Conservation (phyloP, 495 filamentous ascomycete genomes). For the Daldinia decipiens region DNA sequence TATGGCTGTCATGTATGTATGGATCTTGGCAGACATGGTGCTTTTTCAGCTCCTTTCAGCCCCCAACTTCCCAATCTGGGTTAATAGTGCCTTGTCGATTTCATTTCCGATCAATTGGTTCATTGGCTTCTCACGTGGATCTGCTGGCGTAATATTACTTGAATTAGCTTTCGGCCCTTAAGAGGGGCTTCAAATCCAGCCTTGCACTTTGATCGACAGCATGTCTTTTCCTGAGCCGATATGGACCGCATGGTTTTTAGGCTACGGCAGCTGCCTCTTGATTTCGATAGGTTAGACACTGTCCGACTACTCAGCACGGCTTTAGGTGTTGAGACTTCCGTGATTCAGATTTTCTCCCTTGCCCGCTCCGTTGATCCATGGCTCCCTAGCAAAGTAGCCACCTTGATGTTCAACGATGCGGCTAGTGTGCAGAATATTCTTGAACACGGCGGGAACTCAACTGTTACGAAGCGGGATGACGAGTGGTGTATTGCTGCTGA, state of each 20-base stretch:
- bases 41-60: slow-evolving; percentile 1
- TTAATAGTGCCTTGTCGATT: neutral
- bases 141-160: neutral
- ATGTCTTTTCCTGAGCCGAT: neutral
- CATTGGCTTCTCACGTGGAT: neutral
- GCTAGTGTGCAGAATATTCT: neutral
- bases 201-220: neutral
- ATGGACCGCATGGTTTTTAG: slow-evolving; percentile 8
- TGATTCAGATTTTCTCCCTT: slow-evolving; percentile 24
- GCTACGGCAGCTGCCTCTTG: slow-evolving; percentile 1
- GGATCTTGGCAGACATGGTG: neutral
- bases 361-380: slow-evolving; percentile 24
- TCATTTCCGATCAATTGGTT: slow-evolving; percentile 1
- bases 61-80: neutral
- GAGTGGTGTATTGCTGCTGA: slow-evolving; percentile 16
- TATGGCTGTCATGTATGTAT: neutral
- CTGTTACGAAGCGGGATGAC: slow-evolving; percentile 15
- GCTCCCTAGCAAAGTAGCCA: slow-evolving; percentile 22
- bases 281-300: slow-evolving; percentile 7
- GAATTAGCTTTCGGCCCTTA: neutral
- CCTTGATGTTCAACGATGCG: slow-evolving; percentile 21
- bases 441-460: neutral
- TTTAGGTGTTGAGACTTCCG: slow-evolving; percentile 13
- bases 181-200: slow-evolving; percentile 1
- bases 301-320: slow-evolving; percentile 9